Evolutionary conservation across 2,329 filamentous ascomycete genomes (phyloP), one percentile per base, ranked within the genome.

Genomic region (Fusarium acutatum): DNA sequence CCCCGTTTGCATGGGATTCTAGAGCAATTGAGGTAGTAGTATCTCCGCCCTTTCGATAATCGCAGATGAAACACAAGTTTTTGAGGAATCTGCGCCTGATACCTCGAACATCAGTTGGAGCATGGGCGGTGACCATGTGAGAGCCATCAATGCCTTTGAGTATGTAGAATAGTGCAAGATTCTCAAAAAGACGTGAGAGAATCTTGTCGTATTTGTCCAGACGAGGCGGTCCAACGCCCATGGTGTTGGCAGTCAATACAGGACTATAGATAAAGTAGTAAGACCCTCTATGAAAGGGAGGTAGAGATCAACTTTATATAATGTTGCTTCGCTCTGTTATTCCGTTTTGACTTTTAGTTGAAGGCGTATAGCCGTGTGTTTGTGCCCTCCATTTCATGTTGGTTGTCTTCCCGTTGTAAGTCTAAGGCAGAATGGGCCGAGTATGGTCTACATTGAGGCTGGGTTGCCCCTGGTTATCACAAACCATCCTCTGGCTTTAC

Each of bases 21-120:
- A 86, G 71, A 0, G 80, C 85, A 32, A 88, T 82, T 1, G 86
- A 81, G 1, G 86, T 83, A n/a, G 82, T 84, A 1, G 82, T 82
- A 6, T 78, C 71, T 6, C 86, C 86, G 0, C 86, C 86, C 68
- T 86, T 87, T 1, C 78, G 69, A 53, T 82, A 82, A 61, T 87
- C 86, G 67, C 85, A 87, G 12, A 88, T 71, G 71, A 83, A 86
- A 14, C 84, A 80, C 4, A 88, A 73, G 34, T 82, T 82, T 8
- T 80, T 77, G 1, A 85, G 76, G 32, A 87, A 83, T 5, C 80
- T 71, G 8, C 72, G 74, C 12, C 73, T 46, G 11, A 47, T 54
- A 20, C 62, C 62, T 15, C 60, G 52, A n/a, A 66, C 12, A 24
- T 41, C 60, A 7, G 62, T 41, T 4, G 57, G 50, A 20, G 40